Evolutionary conservation across 2,329 filamentous ascomycete species (phyloP).

Genomic region (Grosmannia serpens): DNA sequence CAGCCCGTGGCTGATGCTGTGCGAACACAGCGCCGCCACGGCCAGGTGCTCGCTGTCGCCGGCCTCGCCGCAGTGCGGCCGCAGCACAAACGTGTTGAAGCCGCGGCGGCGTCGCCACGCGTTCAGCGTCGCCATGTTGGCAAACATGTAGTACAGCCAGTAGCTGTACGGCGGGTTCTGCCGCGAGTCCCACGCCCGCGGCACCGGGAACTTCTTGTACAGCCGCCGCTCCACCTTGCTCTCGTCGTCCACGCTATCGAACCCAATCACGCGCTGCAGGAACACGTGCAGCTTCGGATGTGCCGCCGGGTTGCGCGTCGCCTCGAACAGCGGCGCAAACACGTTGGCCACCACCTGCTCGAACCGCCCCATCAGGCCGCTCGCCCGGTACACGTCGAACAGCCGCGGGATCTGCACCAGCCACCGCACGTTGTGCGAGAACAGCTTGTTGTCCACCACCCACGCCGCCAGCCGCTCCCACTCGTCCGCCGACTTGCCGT

Average conservation of each 20-base stretch:
- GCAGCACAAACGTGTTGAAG: conserved; percentile 89
- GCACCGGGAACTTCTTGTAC: conserved; percentile 91
- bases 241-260: conserved; percentile 96
- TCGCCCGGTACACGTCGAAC: conserved; percentile 91
- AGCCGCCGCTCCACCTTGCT: conserved; percentile 90
- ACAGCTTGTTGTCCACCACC: conserved; percentile 96
- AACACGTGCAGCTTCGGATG: conserved; percentile 94
- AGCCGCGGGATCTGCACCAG: conserved; percentile 89
- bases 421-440: conserved; percentile 96
- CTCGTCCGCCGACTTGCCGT: conserved; percentile 81
- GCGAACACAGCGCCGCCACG: conserved; percentile 80
- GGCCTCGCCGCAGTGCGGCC: conserved; percentile 92
- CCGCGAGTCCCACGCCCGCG: conserved; percentile 76
- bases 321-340: conserved; percentile 89
- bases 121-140: conserved; percentile 89
- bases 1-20: conserved; percentile 94
- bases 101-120: conserved; percentile 80
- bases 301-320: conserved; percentile 72
- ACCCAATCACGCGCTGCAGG: conserved; percentile 87
- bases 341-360: conserved; percentile 85
- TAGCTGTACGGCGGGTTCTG: conserved; percentile 98
- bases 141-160: conserved; percentile 96
- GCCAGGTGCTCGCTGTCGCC: conserved; percentile 95
- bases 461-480: conserved; percentile 97
- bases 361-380: conserved; percentile 74